These are phyloP conservation scores for Allantophomopsis cytisporea DNA, from an alignment of 2,329 filamentous ascomycete genomes.

Conservation along the genomic window DNA sequence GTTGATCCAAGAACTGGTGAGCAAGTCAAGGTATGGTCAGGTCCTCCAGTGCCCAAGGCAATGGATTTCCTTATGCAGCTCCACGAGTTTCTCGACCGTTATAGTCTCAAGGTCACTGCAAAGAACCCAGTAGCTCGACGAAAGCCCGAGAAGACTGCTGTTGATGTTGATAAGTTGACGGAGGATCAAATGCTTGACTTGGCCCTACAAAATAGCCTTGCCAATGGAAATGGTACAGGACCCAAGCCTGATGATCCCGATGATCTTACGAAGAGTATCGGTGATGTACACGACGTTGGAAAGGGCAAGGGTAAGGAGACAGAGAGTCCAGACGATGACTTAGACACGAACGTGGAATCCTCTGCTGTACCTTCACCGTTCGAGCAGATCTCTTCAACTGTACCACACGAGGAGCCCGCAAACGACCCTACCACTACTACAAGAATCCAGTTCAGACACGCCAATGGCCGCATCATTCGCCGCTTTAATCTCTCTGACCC, in stretches of 20 bases:
- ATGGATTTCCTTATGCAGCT: slow-evolving; percentile 82
- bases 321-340: slow-evolving; percentile 23
- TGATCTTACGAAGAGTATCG: slow-evolving; percentile 59
- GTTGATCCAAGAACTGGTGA: slow-evolving; percentile 92
- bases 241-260: slow-evolving; percentile 69
- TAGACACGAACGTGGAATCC: slow-evolving; percentile 15
- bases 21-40: slow-evolving; percentile 93
- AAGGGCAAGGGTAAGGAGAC: slow-evolving; percentile 40
- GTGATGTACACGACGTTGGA: slow-evolving; percentile 32
- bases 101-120: slow-evolving; percentile 75
- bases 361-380: slow-evolving; percentile 35
- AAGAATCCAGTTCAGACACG: slow-evolving; percentile 83
- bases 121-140: slow-evolving; percentile 85
- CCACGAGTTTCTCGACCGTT: slow-evolving; percentile 92
- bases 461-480: slow-evolving; percentile 72
- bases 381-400: slow-evolving; percentile 54
- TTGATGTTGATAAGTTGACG: slow-evolving; percentile 78
- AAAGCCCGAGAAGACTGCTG: slow-evolving; percentile 55
- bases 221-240: slow-evolving; percentile 26
- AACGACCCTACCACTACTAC: slow-evolving; percentile 60
- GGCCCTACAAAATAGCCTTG: slow-evolving; percentile 80
- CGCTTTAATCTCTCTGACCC: slow-evolving; percentile 67
- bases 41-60: slow-evolving; percentile 61
- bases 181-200: slow-evolving; percentile 96
- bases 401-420: slow-evolving; percentile 66